These are phyloP conservation scores for Candida vartiovaarae DNA, from an alignment of 805 yeast species.

Conservation along the genomic window DNA sequence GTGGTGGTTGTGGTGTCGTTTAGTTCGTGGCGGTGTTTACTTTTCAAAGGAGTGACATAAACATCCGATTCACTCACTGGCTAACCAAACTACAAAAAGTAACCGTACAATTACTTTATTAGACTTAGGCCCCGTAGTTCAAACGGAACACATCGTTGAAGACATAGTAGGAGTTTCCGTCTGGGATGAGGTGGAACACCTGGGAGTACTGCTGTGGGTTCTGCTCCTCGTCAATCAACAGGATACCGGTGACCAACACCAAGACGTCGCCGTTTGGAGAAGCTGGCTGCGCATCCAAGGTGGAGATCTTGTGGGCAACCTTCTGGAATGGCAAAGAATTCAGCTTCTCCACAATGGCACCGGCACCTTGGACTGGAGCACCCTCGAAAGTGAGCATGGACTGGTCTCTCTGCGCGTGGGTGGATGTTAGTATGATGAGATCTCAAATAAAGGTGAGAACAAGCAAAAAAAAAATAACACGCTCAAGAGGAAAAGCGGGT, in stretches of 20 bases:
- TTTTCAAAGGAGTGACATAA: background rate
- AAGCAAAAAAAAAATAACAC: background rate
- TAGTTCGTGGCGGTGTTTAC: background rate
- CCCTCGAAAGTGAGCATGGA: conserved; percentile 97
- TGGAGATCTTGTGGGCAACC: conserved; percentile 88
- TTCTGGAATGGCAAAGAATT: conserved; percentile 84
- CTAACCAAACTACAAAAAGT: background rate
- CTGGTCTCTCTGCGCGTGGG: conserved; percentile 59
- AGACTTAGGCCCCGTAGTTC: conserved; percentile 58
- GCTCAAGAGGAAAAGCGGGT: background rate
- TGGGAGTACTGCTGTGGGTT: conserved; percentile 96
- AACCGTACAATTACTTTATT: background rate
- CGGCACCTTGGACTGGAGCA: conserved; percentile 90
- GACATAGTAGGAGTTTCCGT: conserved; percentile 84
- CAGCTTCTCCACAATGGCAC: conserved; percentile 87
- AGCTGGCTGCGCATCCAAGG: conserved; percentile 97
- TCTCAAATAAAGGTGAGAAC: background rate
- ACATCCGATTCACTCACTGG: background rate
- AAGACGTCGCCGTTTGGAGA: conserved; percentile 87
- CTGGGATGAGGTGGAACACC: conserved; percentile 95
- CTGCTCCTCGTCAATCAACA: conserved; percentile 85
- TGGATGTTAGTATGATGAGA: background rate
- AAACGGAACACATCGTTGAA: conserved; percentile 96
- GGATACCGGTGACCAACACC: conserved; percentile 96
- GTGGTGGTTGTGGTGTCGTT: background rate